These are phyloP conservation scores for Pseudogymnoascus destructans DNA, from an alignment of 2,329 filamentous ascomycete genomes.

Conservation along the genomic window DNA sequence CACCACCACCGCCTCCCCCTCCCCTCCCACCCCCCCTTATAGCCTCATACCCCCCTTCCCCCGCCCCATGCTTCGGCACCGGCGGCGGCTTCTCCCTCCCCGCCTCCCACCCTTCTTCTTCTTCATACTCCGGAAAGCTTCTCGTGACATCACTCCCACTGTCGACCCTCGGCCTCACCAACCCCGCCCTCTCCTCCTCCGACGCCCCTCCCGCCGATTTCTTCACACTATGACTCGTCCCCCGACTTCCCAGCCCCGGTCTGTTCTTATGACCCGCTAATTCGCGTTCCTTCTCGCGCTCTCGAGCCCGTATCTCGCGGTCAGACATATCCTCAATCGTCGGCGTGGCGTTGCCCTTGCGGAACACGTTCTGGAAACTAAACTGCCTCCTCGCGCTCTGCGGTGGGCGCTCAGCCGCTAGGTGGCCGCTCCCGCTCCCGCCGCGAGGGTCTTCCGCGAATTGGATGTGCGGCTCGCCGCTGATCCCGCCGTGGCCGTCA, in stretches of 20 bases:
- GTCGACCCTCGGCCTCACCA: slow-evolving; percentile 58
- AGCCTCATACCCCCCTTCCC: neutral
- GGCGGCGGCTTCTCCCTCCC: slow-evolving; percentile 9
- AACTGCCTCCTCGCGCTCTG: slow-evolving; percentile 63
- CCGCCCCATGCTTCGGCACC: neutral
- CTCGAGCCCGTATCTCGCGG: slow-evolving; percentile 4
- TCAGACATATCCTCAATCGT: neutral
- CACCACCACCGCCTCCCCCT: slow-evolving; percentile 13
- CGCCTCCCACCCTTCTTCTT: slow-evolving; percentile 4
- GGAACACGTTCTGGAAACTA: slow-evolving; percentile 79
- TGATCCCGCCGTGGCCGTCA: slow-evolving; percentile 33
- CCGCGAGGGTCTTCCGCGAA: slow-evolving; percentile 27
- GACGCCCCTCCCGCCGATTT: slow-evolving; percentile 41
- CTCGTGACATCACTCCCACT: slow-evolving; percentile 21
- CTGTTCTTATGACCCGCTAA: slow-evolving; percentile 22
- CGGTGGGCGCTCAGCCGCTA: slow-evolving; percentile 39
- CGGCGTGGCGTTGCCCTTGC: slow-evolving; percentile 14
- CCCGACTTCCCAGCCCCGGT: slow-evolving; percentile 28
- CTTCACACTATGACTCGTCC: slow-evolving; percentile 25
- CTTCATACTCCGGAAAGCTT: slow-evolving; percentile 12
- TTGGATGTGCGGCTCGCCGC: slow-evolving; percentile 32
- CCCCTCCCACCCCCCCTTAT: neutral
- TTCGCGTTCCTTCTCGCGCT: slow-evolving; percentile 12
- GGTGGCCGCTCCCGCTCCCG: slow-evolving; percentile 10
- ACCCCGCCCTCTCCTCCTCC: slow-evolving; percentile 70